Evolutionary conservation across 768 basidiomycete genomes (phyloP), one percentile per base, ranked within the genome.

Genomic region (Rhizopogon vulgaris): DNA sequence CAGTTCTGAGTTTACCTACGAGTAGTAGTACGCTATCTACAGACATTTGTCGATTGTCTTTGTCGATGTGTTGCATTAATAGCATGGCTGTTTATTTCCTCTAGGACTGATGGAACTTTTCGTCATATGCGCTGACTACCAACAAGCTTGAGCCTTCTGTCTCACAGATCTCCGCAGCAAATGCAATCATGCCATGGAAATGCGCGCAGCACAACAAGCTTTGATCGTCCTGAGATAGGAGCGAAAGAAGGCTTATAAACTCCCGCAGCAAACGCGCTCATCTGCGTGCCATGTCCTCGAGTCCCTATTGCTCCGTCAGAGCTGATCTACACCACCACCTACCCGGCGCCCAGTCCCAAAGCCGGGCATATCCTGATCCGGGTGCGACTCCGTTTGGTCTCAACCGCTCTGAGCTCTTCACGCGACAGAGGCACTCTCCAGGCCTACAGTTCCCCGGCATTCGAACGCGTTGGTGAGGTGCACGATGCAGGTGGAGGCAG

Each of bases 391-490:
- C 46, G n/a, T 63, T 61, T 40, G 58, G 59, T 48, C 47, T 52
- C 18, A 54, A 45, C 37, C 54, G 64, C 59, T 48, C 65, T 53
- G 69, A 69, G 58, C 60, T 69, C 43, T 52, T 51, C 51, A 59
- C 56, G 6, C 53, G 58, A 12, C 58, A 63, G 24, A 59, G 58
- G 8, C 61, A 54, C 32, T 62, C 59, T 1, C 59, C 61, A 17
- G 63, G 61, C 17, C 52, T 62, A 4, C 41, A 50, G 11, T 62
- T 64, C 28, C 63, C 63, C 1, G 43, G 61, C 11, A 38, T 62
- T 62, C 45, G 61, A 62, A 32, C 60, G 60, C 46, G 61, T 64
- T n/a, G 63, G 63, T n/a, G 43, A 56, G n/a, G 61, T 64, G n/a
- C 48, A 62, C 30, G 59, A 64, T 34, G 58, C 63, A 9, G 59